Conservation (phyloP, 345 rosid species). For the Eucalyptus erythrocorys region DNA sequence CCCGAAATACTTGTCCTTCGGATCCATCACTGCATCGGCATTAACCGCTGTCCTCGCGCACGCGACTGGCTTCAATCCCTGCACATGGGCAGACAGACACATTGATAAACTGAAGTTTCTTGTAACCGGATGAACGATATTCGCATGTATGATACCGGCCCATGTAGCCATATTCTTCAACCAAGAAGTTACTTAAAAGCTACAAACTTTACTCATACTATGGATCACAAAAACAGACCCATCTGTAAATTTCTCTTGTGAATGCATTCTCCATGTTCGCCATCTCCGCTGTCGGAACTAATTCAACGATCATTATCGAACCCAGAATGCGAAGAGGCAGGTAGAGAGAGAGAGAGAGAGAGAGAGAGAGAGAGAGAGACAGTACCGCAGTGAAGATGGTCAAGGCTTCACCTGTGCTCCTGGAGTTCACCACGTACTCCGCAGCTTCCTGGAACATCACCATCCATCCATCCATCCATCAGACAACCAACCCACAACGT, state of each 20-base stretch:
- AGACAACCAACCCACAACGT: neutral
- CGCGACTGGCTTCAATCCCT: neutral
- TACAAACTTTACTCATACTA: neutral
- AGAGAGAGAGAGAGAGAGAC: neutral
- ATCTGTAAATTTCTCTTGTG: neutral
- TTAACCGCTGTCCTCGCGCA: neutral
- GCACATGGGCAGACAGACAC: neutral
- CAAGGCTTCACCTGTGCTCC: neutral
- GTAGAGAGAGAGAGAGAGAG: neutral
- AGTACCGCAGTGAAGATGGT: neutral
- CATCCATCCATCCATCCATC: neutral
- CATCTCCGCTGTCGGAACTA: neutral
- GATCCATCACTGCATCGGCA: neutral
- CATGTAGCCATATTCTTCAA: neutral
- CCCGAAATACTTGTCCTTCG: neutral
- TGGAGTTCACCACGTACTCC: neutral
- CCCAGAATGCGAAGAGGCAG: neutral
- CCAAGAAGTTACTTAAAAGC: neutral
- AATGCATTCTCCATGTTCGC: neutral
- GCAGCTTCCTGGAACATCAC: conserved; percentile 1
- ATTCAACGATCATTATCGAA: neutral
- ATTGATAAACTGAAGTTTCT: neutral
- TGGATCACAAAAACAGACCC: neutral
- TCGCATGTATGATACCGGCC: neutral
- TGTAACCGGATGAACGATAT: neutral